Conservation (phyloP, 1,284 basidiomycete genomes). For the Exsudoporus floridanus region DNA sequence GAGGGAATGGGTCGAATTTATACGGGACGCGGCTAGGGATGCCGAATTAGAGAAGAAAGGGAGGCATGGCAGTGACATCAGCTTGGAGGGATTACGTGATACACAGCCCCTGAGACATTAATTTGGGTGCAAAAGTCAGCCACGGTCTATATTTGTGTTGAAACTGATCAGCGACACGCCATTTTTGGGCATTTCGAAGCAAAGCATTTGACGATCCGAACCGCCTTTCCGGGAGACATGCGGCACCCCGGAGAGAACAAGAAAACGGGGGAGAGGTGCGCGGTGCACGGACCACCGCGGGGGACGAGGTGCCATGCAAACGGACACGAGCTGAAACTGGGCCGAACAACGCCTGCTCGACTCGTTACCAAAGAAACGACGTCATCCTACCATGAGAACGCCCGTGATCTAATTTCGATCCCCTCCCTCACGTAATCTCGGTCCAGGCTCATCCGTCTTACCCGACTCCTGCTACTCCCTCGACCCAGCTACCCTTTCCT, state of each 20-base stretch:
- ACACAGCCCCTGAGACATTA: conserved; percentile 31
- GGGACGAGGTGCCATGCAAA: not conserved
- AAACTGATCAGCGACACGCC: conserved; percentile 2
- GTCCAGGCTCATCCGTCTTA: too few relatives aligned
- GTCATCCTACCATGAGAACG: conserved; percentile 13
- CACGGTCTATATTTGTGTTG: conserved; percentile 16
- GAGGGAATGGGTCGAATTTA: conserved; percentile 26
- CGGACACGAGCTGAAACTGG: conserved; percentile 25
- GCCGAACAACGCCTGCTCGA: not conserved
- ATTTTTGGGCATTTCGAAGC: not conserved
- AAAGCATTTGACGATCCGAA: conserved; percentile 25
- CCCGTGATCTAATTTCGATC: conserved; percentile 4
- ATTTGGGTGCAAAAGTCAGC: conserved; percentile 8
- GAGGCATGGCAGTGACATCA: conserved; percentile 36
- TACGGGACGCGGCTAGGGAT: conserved; percentile 25
- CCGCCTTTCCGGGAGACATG: not conserved
- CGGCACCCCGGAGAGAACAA: too few relatives aligned
- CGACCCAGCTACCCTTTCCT: not conserved
- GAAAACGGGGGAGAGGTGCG: not conserved
- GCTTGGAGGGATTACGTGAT: conserved; percentile 22
- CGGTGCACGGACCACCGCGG: conserved; percentile 6
- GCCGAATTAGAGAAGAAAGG: conserved; percentile 37
- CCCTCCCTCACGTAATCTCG: conserved; percentile 1
- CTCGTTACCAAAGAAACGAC: conserved; percentile 28
- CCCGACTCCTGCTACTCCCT: too few relatives aligned